Evolutionary conservation across 306 rosid species (phyloP).

Genomic region (Abrus pulchellus): DNA sequence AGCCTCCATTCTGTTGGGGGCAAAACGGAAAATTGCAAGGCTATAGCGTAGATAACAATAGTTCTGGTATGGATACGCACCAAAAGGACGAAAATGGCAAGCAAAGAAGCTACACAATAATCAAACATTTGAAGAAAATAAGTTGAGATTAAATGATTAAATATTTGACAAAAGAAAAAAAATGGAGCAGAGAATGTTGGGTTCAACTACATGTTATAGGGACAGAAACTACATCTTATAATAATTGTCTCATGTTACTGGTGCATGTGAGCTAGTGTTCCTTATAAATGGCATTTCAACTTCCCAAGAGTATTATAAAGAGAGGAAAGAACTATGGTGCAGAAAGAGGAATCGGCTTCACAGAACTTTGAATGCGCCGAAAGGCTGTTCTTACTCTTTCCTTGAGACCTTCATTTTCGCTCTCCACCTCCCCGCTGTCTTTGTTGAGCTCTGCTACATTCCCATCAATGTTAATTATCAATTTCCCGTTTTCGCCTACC

Average conservation of each 20-base stretch:
- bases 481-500: slow-evolving; percentile 81
- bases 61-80: background rate
- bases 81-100: background rate
- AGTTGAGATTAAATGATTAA: slow-evolving; percentile 1
- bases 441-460: slow-evolving; percentile 81
- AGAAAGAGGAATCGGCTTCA: slow-evolving; percentile 83
- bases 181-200: background rate
- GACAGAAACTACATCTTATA: background rate
- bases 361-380: slow-evolving; percentile 74
- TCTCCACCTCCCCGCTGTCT: slow-evolving; percentile 83
- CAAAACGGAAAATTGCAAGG: background rate
- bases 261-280: slow-evolving; percentile 9
- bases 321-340: slow-evolving; percentile 50
- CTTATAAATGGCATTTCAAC: background rate
- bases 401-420: slow-evolving; percentile 91
- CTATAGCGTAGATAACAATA: background rate
- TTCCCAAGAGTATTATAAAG: background rate
- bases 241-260: slow-evolving; percentile 29
- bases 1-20: background rate
- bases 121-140: slow-evolving; percentile 1
- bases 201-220: slow-evolving; percentile 10
- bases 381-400: slow-evolving; percentile 85
- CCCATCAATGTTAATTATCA: slow-evolving; percentile 84
- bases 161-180: background rate
- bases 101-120: background rate